A percentile compares a stretch with the other conserved stretches of the same genome.
Evolutionary conservation across 2,329 filamentous ascomycete species (phyloP).

Genomic region (Davidsoniella virescens): DNA sequence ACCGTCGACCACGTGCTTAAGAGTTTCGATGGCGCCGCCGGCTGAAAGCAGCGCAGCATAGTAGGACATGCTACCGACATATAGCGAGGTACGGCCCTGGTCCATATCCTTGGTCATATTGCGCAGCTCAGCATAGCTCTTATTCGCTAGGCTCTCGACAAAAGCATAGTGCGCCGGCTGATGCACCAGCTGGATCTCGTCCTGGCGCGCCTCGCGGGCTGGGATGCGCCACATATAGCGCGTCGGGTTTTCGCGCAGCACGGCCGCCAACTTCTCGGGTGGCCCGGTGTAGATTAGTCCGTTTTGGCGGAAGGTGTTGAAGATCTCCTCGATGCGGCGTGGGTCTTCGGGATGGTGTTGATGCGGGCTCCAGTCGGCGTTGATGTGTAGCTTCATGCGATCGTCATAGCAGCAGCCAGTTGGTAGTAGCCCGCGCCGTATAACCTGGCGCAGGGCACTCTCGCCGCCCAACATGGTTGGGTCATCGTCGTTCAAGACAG

Average conservation of each 20-base stretch:
- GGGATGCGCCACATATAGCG: conserved; percentile 61
- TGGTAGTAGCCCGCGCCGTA: conserved; percentile 36
- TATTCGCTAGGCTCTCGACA: conserved; percentile 42
- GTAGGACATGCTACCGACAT: conserved; percentile 69
- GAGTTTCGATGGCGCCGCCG: conserved; percentile 90
- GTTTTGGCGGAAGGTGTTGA: conserved; percentile 68
- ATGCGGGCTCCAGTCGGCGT: conserved; percentile 54
- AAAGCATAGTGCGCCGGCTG: conserved; percentile 61
- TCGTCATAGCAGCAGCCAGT: conserved; percentile 82
- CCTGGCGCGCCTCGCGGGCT: conserved; percentile 57
- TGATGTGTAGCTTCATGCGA: conserved; percentile 89
- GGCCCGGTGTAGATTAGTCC: conserved; percentile 55
- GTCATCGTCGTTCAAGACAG: conserved; percentile 14
- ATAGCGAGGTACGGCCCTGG: conserved; percentile 57
- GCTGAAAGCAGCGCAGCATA: conserved; percentile 69
- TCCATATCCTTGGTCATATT: conserved; percentile 45
- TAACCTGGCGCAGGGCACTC: conserved; percentile 22
- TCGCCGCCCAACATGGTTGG: conserved; percentile 13
- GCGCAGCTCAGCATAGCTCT: conserved; percentile 49
- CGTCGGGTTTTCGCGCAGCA: conserved; percentile 37
- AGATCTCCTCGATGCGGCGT: conserved; percentile 80
- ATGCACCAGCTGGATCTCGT: conserved; percentile 72
- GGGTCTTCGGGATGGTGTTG: conserved; percentile 92
- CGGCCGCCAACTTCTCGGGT: conserved; percentile 34
- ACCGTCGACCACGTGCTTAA: conserved; percentile 70